A percentile compares a stretch with the other conserved stretches of the same genome.
phyloP scores from a whole-genome alignment of 2,329 filamentous ascomycete species.

The Dichotomopilus funicola region DNA sequence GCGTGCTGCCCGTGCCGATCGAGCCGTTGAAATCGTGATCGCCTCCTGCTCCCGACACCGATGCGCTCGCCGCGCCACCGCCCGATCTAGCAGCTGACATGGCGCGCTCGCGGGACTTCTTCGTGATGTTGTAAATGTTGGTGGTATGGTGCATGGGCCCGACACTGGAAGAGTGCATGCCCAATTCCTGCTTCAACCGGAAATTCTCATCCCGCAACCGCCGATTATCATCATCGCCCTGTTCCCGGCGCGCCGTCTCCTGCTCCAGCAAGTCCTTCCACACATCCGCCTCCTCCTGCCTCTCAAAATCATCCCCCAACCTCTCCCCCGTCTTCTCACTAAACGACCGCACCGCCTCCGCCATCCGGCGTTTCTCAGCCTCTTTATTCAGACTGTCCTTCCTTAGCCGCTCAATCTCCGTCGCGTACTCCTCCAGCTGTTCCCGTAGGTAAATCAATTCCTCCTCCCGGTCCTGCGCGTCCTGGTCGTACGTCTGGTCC shows the following conservation, averaged over 20 bases:
- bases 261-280: conserved; percentile 94
- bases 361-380: conserved; percentile 77
- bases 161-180: conserved; percentile 22
- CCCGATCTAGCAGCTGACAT: conserved; percentile 45
- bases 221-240: conserved; percentile 83
- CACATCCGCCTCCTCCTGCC: conserved; percentile 67
- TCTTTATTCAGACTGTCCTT: conserved; percentile 74
- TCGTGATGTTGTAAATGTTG: conserved; percentile 60
- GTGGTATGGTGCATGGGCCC: conserved; percentile 49
- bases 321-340: conserved; percentile 37
- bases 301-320: conserved; percentile 44
- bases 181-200: conserved; percentile 57
- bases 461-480: conserved; percentile 67
- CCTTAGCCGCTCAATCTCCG: conserved; percentile 74
- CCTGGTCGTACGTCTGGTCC: conserved; percentile 53
- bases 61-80: conserved; percentile 37
- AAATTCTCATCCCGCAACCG: conserved; percentile 78
- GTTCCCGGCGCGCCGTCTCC: conserved; percentile 81
- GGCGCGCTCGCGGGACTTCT: conserved; percentile 42
- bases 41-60: conserved; percentile 17
- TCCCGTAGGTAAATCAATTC: conserved; percentile 82
- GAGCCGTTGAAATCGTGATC: conserved; percentile 46
- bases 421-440: conserved; percentile 74
- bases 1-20: conserved; percentile 55
- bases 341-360: conserved; percentile 63